Evolutionary conservation across 31 red algal genomes (phyloP).

Genomic region (Endocladia muricata): DNA sequence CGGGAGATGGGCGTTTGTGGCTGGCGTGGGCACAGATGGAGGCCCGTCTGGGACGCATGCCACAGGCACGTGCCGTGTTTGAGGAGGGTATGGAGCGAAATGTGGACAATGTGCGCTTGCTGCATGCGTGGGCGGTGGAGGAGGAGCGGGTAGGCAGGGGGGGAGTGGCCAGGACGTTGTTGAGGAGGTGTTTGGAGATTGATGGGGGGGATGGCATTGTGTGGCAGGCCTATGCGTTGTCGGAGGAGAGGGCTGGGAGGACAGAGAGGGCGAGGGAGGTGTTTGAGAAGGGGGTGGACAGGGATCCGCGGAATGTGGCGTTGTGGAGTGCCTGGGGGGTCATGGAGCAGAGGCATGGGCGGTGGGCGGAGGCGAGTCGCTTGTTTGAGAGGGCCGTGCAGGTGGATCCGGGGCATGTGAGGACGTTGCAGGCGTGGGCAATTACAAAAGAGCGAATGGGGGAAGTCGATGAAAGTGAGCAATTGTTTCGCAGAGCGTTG

Average conservation of each 20-base stretch:
- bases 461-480: slow-evolving; percentile 1
- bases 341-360: slow-evolving; percentile 45
- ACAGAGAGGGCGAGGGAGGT: slow-evolving; percentile 19
- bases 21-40: slow-evolving; percentile 79
- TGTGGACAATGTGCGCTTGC: slow-evolving; percentile 64
- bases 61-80: slow-evolving; percentile 20
- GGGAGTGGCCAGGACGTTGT: slow-evolving; percentile 42
- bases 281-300: slow-evolving; percentile 26
- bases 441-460: slow-evolving; percentile 10
- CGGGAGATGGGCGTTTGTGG: slow-evolving; percentile 36
- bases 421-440: slow-evolving; percentile 50
- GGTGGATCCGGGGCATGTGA: slow-evolving; percentile 35
- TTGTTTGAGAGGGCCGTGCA: slow-evolving; percentile 26
- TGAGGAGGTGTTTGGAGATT: slow-evolving; percentile 38
- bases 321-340: slow-evolving; percentile 48
- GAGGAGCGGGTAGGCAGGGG: slow-evolving; percentile 45
- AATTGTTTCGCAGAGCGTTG: slow-evolving; percentile 16
- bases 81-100: slow-evolving; percentile 33
- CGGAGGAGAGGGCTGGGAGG: slow-evolving; percentile 66
- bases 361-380: too few species aligned
- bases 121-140: slow-evolving; percentile 79
- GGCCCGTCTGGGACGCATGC: slow-evolving; percentile 10
- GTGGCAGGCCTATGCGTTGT: slow-evolving; percentile 74
- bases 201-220: slow-evolving; percentile 57
- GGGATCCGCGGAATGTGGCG: slow-evolving; percentile 12